Base-by-base conservation (phyloP, 169 alveolate species). In the Eimeria sp. region DNA sequence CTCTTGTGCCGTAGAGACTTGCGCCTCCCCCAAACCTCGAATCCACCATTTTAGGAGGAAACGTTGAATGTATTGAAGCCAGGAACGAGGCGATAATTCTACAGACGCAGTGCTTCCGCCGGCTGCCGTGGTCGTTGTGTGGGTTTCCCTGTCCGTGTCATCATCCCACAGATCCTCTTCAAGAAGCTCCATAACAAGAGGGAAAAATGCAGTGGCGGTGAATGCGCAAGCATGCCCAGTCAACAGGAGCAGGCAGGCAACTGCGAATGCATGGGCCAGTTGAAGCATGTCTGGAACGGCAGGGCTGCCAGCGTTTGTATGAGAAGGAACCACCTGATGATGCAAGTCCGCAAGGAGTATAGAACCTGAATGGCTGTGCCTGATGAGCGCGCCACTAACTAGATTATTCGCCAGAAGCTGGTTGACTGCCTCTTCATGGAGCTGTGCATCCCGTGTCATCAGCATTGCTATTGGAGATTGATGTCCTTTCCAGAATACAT, bases 201-300 rank as follows among this genome's bases (percentile, higher is more conserved):
- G 91, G 62, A 85, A 85, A 40, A 58, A 37, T 27, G 91, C 10
- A 40, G 66, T 85, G 49, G 16, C 64, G 91, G 68, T 52, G 37
- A 85, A 85, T 3, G 80, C 46, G 27, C 56, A 62, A 60, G 91
- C 91, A 25, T 25, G 77, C 49, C 91, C 91, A 58, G 91, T 85
- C 91, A 85, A 40, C 33, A 85, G 91, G 33, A 85, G 91, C 52
- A 85, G 80, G 91, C 91, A 58, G 1, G 91, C 91, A 85, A n/a
- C 78, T 60, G 91, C 62, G 71, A 85, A 85, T 60, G 91, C 78
- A 54, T 85, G 91, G 80, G 91, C 91, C 64, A 85, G 62, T 4
- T 60, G 60, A 52, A 85, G 91, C 60, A 60, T 20, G 64, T 58
- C 76, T 30, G 90, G 90, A 6, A n/a, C 0, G 23, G 4, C 89